Base-by-base conservation (phyloP, 805 yeast genomes). In the Ogataea nitratoaversa region DNA sequence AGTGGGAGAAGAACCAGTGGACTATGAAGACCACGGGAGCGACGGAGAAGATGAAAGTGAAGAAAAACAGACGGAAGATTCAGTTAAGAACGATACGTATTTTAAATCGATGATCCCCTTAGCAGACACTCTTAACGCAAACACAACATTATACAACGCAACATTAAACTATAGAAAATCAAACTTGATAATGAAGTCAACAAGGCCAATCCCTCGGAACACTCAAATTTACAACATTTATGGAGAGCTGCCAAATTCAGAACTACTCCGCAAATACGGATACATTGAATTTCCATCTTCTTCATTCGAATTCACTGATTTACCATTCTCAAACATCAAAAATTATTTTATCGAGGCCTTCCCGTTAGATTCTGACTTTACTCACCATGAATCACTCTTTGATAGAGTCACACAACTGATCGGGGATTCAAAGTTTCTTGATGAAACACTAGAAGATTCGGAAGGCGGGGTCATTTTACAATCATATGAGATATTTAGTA, bases 211-310 rank as follows among this genome's bases (percentile, higher is more conserved):
- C 29, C 40, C 59, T 5, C 63, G 63, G 27, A 89, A 84, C 3
- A 83, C 78, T 24, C 98, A 93, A 57, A 68, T 91, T 4, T 90
- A 76, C 63, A 91, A 91, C 62, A 83, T 88, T 0, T 91, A 93
- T 59, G 95, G 96, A 1, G 93, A 89, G 33, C 80, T 85, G 48
- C 93, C 97, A 28, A 91, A 90, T 59, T 68, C 91, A n/a, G 98
- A 93, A 54, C 71, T 93, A 24, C 67, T 93, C 40, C 74, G 99
- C 53, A 74, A 95, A 42, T 91, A 91, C 52, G 99, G 99, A 0
- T 91, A 86, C 53, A 93, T 88, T 19, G 96, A 90, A 62, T 40
- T 57, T 27, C 70, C 68, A 17, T 86, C 87, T 0, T 83, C 93
- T 2, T 76, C 74, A 34, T 77, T 68, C 56, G 98, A 91, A 59